These are phyloP conservation scores for Debaryomyces prosopidis DNA, from an alignment of 805 yeast species.

Conservation along the genomic window DNA sequence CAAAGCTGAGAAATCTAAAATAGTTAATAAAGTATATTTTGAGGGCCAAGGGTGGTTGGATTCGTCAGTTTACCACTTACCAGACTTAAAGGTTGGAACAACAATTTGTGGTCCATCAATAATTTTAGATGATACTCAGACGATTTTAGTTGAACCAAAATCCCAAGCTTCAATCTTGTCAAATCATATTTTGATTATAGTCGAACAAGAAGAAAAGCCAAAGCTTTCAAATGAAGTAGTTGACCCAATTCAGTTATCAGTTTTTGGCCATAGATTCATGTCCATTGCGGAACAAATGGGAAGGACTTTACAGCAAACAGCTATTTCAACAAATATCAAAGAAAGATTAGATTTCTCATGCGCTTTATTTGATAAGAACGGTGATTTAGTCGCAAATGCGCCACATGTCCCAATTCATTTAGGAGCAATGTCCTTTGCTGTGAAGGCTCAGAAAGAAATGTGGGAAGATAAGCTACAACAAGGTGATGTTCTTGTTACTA, in stretches of 20 bases:
- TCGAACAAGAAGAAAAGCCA: constrained; percentile 22
- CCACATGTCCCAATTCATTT: constrained; percentile 48
- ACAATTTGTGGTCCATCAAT: constrained; percentile 20
- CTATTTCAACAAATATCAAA: constrained; percentile 46
- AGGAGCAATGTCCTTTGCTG: constrained; percentile 50
- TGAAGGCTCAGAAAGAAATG: constrained; percentile 38
- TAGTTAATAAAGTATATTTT: constrained; percentile 23
- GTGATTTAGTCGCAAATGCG: constrained; percentile 48
- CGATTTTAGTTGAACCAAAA: constrained; percentile 32
- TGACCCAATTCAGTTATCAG: constrained; percentile 40
- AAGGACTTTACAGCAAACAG: constrained; percentile 43
- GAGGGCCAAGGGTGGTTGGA: constrained; percentile 31
- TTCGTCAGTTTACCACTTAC: constrained; percentile 22
- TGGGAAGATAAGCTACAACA: constrained; percentile 41
- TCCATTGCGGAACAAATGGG: constrained; percentile 46
- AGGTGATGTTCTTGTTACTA: constrained; percentile 45
- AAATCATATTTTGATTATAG: constrained; percentile 31
- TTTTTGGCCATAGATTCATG: constrained; percentile 44
- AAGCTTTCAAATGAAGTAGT: constrained; percentile 26
- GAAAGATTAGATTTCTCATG: constrained; percentile 48
- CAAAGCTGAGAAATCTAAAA: neutral
- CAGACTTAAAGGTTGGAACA: constrained; percentile 20
- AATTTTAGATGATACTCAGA: constrained; percentile 29
- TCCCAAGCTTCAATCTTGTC: constrained; percentile 29
- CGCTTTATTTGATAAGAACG: constrained; percentile 42